Percentiles rank a stretch among this genome's conserved stretches.
Conservation (phyloP, 257 asterid species). For the Ilex aquifolium region DNA sequence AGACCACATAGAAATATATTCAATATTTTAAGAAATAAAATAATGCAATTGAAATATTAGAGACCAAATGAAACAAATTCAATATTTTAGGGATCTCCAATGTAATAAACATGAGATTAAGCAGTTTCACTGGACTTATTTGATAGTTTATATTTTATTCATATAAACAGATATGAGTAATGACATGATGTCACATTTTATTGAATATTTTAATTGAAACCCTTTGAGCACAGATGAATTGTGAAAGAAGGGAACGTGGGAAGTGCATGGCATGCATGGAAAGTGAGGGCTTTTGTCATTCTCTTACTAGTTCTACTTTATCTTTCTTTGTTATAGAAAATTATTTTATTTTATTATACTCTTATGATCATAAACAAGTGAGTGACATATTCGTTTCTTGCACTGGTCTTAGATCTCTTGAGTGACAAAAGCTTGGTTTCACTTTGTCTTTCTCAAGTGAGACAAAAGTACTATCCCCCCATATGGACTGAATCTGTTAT, state of each 20-base stretch:
- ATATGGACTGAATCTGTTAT: conserved; percentile 45
- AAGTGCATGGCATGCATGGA: conserved; percentile 61
- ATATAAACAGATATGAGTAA: no score
- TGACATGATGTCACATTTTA: no score
- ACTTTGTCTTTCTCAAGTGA: conserved; percentile 59
- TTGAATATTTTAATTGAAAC: no score
- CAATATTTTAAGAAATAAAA: no score
- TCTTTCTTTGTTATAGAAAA: conserved; percentile 12
- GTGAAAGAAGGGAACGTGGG: conserved; percentile 23
- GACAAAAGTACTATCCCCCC: conserved; percentile 66
- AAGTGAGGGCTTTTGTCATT: conserved; percentile 45
- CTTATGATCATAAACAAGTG: conserved; percentile 6
- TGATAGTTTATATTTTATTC: no score
- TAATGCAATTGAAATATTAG: no score
- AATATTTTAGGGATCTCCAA: no score
- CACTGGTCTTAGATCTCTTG: conserved; percentile 59
- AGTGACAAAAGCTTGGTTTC: conserved; percentile 46
- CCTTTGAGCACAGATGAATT: no score
- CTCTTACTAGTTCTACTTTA: conserved; percentile 23
- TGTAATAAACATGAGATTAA: no score
- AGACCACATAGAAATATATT: no score
- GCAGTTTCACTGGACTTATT: no score
- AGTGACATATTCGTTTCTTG: conserved; percentile 87
- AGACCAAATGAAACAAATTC: no score
- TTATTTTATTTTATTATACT: conserved; percentile 6